Conservation (phyloP, 495 filamentous ascomycete species). For the Penicillium maclennaniae region DNA sequence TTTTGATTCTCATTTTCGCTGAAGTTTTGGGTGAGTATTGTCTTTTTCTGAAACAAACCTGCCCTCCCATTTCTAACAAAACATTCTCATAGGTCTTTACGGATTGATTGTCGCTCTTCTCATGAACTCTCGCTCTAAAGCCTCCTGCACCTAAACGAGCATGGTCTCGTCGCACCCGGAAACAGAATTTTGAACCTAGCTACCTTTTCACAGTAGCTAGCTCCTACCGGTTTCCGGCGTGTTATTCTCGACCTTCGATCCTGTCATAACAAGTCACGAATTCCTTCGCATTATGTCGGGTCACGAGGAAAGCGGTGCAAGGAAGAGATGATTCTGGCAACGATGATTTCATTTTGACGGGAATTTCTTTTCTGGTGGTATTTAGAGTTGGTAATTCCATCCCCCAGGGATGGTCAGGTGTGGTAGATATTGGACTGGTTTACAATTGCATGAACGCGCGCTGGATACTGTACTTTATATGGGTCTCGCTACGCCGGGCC, state of each 20-base stretch:
- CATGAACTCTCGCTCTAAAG: slow-evolving; percentile 79
- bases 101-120: slow-evolving; percentile 96
- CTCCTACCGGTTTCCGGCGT: slow-evolving; percentile 5
- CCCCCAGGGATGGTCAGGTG: slow-evolving; percentile 18
- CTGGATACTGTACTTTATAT: slow-evolving; percentile 34
- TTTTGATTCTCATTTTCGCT: slow-evolving; percentile 99
- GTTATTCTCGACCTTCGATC: slow-evolving; percentile 7
- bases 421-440: slow-evolving; percentile 33
- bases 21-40: slow-evolving; percentile 85
- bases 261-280: slow-evolving; percentile 9
- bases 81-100: slow-evolving; percentile 69
- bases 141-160: slow-evolving; percentile 28
- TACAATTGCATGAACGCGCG: slow-evolving; percentile 32
- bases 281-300: background rate
- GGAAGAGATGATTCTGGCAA: slow-evolving; percentile 19
- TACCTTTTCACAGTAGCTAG: background rate
- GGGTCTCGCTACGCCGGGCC: slow-evolving; percentile 20
- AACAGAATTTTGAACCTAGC: slow-evolving; percentile 1
- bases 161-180: slow-evolving; percentile 12
- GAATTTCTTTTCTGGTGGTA: slow-evolving; percentile 17
- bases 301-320: slow-evolving; percentile 4
- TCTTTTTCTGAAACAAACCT: background rate
- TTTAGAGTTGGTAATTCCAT: slow-evolving; percentile 21
- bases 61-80: background rate
- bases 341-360: slow-evolving; percentile 21